phyloP scores from a whole-genome alignment of 73 alveolate species.

The Durusdinium trenchii region DNA sequence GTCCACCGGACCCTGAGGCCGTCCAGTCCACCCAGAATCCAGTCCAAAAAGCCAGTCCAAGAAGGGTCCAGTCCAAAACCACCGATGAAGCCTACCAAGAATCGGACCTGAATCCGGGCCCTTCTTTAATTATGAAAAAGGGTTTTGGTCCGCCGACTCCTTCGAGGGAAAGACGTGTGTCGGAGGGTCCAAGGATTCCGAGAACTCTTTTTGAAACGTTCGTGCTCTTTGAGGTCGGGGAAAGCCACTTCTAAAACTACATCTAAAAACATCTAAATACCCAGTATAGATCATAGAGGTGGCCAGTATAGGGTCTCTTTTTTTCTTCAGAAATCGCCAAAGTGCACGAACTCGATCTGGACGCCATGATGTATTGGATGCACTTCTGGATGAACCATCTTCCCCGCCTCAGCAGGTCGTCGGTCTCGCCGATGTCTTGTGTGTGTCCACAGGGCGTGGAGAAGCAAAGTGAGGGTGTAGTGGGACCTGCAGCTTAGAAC shows the following conservation, averaged over 20 bases:
- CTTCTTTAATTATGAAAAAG: too few relatives aligned
- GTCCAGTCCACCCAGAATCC: neutral
- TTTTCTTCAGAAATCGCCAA: neutral
- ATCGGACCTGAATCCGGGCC: neutral
- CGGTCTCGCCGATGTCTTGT: too few relatives aligned
- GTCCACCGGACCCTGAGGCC: neutral
- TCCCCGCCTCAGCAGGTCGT: too few relatives aligned
- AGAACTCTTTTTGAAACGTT: neutral
- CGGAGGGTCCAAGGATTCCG: neutral
- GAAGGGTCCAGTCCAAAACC: neutral
- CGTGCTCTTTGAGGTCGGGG: neutral
- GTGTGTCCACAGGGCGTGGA: too few relatives aligned
- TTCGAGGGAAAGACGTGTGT: too few relatives aligned
- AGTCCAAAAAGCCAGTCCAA: neutral
- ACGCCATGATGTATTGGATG: slow-evolving; percentile 63
- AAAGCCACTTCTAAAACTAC: neutral
- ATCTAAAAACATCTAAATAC: neutral
- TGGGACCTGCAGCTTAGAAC: too few relatives aligned
- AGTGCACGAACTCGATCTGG: neutral
- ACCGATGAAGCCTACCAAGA: neutral
- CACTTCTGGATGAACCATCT: too few relatives aligned
- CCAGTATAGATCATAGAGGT: neutral
- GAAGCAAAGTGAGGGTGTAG: too few relatives aligned
- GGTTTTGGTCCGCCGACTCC: too few relatives aligned
- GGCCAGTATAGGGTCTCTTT: neutral